Conservation (phyloP, 2,329 filamentous ascomycete species). For the Aspergillus ibericus region DNA sequence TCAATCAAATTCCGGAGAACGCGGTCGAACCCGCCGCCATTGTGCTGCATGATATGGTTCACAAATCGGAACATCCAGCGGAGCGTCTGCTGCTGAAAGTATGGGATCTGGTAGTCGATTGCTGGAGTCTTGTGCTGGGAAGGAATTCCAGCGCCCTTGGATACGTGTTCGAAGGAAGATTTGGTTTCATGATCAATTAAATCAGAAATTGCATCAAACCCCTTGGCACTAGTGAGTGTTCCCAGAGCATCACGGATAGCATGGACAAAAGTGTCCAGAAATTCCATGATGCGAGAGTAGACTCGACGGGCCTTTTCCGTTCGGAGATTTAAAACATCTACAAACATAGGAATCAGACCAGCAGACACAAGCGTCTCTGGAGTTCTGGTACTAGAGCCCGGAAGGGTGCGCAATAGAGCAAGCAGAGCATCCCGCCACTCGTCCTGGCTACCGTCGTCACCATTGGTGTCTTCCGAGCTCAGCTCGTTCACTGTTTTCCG, state of each 20-base stretch:
- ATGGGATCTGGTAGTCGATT: slow-evolving; percentile 91
- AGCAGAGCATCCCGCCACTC: slow-evolving; percentile 91
- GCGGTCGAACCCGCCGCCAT: slow-evolving; percentile 81
- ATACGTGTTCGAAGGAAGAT: slow-evolving; percentile 65
- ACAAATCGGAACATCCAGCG: slow-evolving; percentile 95
- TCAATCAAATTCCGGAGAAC: slow-evolving; percentile 91
- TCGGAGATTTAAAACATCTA: slow-evolving; percentile 82
- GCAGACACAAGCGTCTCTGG: slow-evolving; percentile 84
- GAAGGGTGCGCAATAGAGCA: slow-evolving; percentile 79
- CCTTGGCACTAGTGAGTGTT: slow-evolving; percentile 76
- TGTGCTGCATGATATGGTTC: slow-evolving; percentile 87
- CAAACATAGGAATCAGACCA: slow-evolving; percentile 83
- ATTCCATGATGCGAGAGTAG: slow-evolving; percentile 79
- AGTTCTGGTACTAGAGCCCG: slow-evolving; percentile 68
- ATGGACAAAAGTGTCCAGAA: slow-evolving; percentile 86
- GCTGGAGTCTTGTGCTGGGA: slow-evolving; percentile 71
- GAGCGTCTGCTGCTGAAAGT: slow-evolving; percentile 87
- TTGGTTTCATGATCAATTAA: slow-evolving; percentile 78
- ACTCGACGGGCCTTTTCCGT: slow-evolving; percentile 79
- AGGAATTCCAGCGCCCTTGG: slow-evolving; percentile 70
- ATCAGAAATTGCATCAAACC: slow-evolving; percentile 86
- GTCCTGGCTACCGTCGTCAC: slow-evolving; percentile 67
- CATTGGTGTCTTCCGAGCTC: slow-evolving; percentile 58
- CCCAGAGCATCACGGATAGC: slow-evolving; percentile 81
- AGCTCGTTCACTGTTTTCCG: slow-evolving; percentile 87